Percentiles rank a stretch among this genome's conserved stretches.
phyloP scores from a whole-genome alignment of 2,329 filamentous ascomycete species.

The Colletotrichum theobromicola region DNA sequence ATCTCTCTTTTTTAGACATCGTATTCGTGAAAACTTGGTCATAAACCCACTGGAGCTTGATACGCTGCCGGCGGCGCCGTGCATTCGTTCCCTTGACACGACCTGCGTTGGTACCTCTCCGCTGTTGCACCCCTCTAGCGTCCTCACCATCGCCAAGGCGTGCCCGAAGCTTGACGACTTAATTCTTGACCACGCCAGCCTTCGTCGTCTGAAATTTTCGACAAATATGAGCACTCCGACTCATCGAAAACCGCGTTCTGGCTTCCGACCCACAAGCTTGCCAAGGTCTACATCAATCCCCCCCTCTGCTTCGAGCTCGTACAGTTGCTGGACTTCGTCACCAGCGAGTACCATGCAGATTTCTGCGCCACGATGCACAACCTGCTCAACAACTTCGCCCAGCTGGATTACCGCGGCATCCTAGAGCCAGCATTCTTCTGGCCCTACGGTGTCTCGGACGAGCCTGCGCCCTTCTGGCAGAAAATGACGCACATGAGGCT shows the following conservation, averaged over 20 bases:
- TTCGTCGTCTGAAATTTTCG: neutral
- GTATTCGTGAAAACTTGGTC: neutral
- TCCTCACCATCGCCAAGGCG: neutral
- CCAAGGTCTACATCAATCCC: neutral
- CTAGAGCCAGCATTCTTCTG: neutral
- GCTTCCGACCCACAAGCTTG: neutral
- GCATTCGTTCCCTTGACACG: neutral
- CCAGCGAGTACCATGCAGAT: neutral
- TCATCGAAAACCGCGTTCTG: neutral
- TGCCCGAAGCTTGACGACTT: neutral
- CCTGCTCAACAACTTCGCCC: neutral
- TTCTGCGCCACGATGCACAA: neutral
- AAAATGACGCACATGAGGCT: neutral
- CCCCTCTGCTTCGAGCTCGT: neutral
- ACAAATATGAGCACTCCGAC: neutral
- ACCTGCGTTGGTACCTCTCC: neutral
- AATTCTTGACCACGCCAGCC: neutral
- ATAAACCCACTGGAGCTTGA: neutral
- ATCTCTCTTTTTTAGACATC: no score
- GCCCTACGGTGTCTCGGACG: neutral
- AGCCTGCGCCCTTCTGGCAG: neutral
- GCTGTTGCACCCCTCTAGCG: neutral
- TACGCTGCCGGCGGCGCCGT: neutral
- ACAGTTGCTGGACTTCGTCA: neutral
- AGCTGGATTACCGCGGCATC: neutral